Base-by-base conservation (phyloP, 139 green algal genomes). In the Picochlorum costavermella region DNA sequence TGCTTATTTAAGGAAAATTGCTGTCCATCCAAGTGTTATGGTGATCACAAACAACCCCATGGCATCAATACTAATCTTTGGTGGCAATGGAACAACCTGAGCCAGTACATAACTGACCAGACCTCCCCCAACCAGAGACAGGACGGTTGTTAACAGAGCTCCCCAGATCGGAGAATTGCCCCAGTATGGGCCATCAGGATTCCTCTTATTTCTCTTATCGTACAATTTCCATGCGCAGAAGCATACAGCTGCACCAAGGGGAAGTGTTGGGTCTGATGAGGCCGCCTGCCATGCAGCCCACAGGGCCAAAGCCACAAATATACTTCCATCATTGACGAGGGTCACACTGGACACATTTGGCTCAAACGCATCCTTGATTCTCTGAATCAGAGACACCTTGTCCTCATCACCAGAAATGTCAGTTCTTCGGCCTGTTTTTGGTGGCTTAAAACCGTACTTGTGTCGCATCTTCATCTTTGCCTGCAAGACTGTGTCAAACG, bases 291-390 rank as follows among this genome's bases (percentile, higher is more conserved):
- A 73, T 28, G 33, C 84, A 62, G 70, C 90, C 87, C 86, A 95
- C 5, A 85, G 2, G 4, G 67, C 86, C 13, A 95, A 66, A 2
- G 63, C 75, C 0, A 80, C n/a, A 53, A 86, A 95, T 30, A 92
- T 78, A 26, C 68, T 60, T 4, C 86, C 87, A 69, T 95, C 87
- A 69, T 94, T 95, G 46, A 94, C 76, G 1, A 95, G 65, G 4
- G 84, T 94, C 3, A 61, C 72, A 2, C 33, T 30, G 3, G 87
- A 79, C 5, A 94, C 77, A 12, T 73, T 81, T 3, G 86, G 81
- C 70, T 95, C 87, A 56, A 92, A 77, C 11, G 73, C 17, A 45
- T 65, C 60, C n/a, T 53, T 65, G 17, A 93, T 31, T 8, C 56
- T 50, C 61, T 78, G 53, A 20, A 58, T 60, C 23, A 81, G 55